Conservation (phyloP, 768 basidiomycete species). For the Pleurotus citrinopileatus region DNA sequence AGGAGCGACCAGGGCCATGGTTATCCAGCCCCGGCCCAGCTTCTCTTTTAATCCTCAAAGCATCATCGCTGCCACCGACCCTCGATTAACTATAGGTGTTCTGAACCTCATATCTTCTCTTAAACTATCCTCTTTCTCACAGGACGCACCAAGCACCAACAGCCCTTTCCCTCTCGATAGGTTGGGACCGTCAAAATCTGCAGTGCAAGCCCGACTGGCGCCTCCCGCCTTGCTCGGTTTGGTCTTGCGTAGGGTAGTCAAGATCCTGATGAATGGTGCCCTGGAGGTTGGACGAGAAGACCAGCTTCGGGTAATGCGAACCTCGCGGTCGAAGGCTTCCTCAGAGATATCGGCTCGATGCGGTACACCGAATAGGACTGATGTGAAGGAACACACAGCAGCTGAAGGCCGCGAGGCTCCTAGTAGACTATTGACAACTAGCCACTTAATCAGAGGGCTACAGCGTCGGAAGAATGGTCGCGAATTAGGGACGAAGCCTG, state of each 20-base stretch:
- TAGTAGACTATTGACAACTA: not conserved
- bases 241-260: slow-evolving; percentile 30
- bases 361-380: not conserved
- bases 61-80: slow-evolving; percentile 30
- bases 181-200: slow-evolving; percentile 22
- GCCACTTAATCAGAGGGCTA: slow-evolving; percentile 6
- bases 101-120: slow-evolving; percentile 22
- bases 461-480: not conserved
- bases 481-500: not conserved
- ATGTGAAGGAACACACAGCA: not conserved
- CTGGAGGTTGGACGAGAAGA: slow-evolving; percentile 32
- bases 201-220: slow-evolving; percentile 33
- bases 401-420: not conserved
- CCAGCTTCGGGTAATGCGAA: slow-evolving; percentile 17
- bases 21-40: no score
- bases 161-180: slow-evolving; percentile 15
- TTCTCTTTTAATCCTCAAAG: slow-evolving; percentile 5
- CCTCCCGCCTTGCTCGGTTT: slow-evolving; percentile 40
- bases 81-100: slow-evolving; percentile 29
- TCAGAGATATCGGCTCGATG: slow-evolving; percentile 16
- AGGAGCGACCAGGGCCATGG: no score
- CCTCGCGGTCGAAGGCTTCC: slow-evolving; percentile 7
- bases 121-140: slow-evolving; percentile 23
- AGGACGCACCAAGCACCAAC: slow-evolving; percentile 7
- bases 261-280: slow-evolving; percentile 33